These are phyloP conservation scores for Aspergillus cavernicola DNA, from an alignment of 495 filamentous ascomycete genomes.

Conservation along the genomic window DNA sequence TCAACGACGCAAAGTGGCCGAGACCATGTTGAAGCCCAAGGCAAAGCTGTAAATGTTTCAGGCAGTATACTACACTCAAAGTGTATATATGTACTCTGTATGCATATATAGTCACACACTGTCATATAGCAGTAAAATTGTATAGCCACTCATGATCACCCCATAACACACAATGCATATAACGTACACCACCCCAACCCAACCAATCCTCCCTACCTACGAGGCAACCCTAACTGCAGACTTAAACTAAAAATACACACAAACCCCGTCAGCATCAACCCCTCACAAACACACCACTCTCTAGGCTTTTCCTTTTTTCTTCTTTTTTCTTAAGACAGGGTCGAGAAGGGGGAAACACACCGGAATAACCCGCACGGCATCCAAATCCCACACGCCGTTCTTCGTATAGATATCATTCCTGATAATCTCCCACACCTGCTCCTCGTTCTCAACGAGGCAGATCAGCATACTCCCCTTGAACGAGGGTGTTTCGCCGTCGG, in stretches of 20 bases:
- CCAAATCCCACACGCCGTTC: constrained; percentile 78
- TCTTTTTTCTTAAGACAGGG: neutral
- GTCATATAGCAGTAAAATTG: neutral
- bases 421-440: constrained; percentile 63
- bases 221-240: constrained; percentile 33
- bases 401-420: constrained; percentile 68
- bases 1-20: constrained; percentile 74
- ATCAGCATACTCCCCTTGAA: constrained; percentile 72
- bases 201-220: constrained; percentile 5
- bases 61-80: neutral
- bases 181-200: neutral
- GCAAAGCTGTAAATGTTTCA: constrained; percentile 31
- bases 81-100: neutral
- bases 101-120: neutral
- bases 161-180: too few species aligned
- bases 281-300: too few species aligned
- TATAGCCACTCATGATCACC: neutral
- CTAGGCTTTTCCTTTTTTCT: neutral
- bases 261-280: too few species aligned
- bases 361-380: constrained; percentile 59
- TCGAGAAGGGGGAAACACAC: constrained; percentile 27
- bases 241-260: constrained; percentile 29
- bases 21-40: constrained; percentile 63
- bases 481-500: constrained; percentile 56
- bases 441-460: constrained; percentile 57